phyloP scores from a whole-genome alignment of 1,139 yeast genomes.

The Wickerhamomyces sp. region DNA sequence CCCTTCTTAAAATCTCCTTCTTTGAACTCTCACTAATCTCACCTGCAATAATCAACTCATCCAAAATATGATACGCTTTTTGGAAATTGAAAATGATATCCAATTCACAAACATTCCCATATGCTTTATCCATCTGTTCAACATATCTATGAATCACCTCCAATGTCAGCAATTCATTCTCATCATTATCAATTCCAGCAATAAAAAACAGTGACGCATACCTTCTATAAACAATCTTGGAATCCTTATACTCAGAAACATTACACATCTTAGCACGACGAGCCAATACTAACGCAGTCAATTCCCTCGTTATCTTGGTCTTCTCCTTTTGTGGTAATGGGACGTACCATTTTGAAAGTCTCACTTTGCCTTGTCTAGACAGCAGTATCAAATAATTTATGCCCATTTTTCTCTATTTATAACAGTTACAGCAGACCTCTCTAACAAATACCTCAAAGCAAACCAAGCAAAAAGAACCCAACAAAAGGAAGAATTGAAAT shows the following conservation, averaged over 20 bases:
- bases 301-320: slow-evolving; percentile 75
- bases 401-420: slow-evolving; percentile 49
- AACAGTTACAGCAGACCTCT: too few relatives aligned
- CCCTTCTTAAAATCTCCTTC: slow-evolving; percentile 69
- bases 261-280: slow-evolving; percentile 95
- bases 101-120: slow-evolving; percentile 93
- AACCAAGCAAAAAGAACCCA: too few relatives aligned
- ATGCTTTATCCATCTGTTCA: slow-evolving; percentile 93
- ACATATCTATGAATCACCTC: slow-evolving; percentile 92
- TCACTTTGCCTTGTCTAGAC: slow-evolving; percentile 92
- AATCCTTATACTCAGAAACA: slow-evolving; percentile 84
- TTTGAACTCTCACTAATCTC: slow-evolving; percentile 80
- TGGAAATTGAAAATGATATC: slow-evolving; percentile 93
- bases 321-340: slow-evolving; percentile 80
- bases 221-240: slow-evolving; percentile 83
- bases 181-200: slow-evolving; percentile 78
- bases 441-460: too few relatives aligned
- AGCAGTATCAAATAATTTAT: slow-evolving; percentile 73
- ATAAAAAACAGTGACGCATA: slow-evolving; percentile 91
- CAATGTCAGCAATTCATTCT: slow-evolving; percentile 80
- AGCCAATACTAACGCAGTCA: slow-evolving; percentile 77
- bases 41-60: slow-evolving; percentile 80
- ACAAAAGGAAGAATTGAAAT: too few relatives aligned
- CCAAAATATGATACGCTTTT: slow-evolving; percentile 87
- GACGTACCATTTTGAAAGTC: slow-evolving; percentile 90